A percentile compares a stretch with the other conserved stretches of the same genome.
phyloP scores from a whole-genome alignment of 2,329 filamentous ascomycete species.

The Stromatinia cepivora region DNA sequence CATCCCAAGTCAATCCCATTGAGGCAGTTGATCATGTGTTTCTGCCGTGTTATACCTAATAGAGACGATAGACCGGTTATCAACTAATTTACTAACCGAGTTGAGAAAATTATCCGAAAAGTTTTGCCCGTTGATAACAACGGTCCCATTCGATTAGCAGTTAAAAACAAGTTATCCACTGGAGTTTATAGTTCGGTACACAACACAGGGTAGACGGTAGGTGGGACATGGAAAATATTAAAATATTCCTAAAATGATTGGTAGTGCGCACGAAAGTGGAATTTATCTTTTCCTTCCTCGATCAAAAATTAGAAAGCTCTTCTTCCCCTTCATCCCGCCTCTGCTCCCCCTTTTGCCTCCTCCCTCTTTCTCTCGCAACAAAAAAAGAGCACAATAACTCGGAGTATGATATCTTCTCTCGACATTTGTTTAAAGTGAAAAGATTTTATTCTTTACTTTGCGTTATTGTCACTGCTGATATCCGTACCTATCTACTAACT shows the following conservation, averaged over 20 bases:
- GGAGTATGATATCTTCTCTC: slow-evolving; percentile 1
- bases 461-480: background rate
- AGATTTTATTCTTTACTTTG: background rate
- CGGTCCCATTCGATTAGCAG: background rate
- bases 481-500: background rate
- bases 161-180: background rate
- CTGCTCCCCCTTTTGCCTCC: background rate
- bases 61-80: background rate
- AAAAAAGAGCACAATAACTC: background rate
- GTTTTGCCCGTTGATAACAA: background rate
- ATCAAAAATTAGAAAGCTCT: slow-evolving; percentile 2
- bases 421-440: background rate
- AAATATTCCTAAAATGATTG: background rate
- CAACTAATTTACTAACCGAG: background rate
- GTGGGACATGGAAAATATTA: background rate
- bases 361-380: background rate
- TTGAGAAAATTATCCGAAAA: background rate
- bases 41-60: background rate
- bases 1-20: background rate
- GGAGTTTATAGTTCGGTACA: no score
- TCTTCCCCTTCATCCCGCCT: background rate
- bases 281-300: background rate
- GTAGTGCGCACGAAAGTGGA: slow-evolving; percentile 3
- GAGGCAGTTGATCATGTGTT: background rate
- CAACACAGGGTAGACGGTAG: background rate